Base-by-base conservation (phyloP, 2,329 filamentous ascomycete species). In the Chaetomium globosum region DNA sequence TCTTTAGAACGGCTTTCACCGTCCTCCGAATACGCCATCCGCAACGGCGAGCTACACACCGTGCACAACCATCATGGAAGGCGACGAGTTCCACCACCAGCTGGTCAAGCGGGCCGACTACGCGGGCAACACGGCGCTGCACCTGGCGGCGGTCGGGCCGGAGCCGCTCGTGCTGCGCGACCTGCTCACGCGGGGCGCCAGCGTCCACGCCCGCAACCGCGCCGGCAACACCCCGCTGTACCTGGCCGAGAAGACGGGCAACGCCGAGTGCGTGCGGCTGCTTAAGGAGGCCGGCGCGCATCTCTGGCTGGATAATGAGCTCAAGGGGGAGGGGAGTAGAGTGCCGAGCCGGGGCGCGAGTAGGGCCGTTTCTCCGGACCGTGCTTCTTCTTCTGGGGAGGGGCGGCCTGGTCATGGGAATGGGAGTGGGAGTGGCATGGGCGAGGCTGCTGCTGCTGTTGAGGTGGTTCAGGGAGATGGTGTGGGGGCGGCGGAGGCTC, bases 31-130 rank as follows among this genome's bases (percentile, higher is more conserved):
- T 95, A 95, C 75, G 90, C 91, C 49, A 91, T 96, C 71, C 85
- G 87, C 66, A 86, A 87, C 65, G 89, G 89, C 30, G 87, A 94
- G 74, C 75, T 91, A 57, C 79, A 81, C 53, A 83, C 85, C 23
- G 89, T 92, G 23, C 80, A 81, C 70, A 85, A 85, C 90, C 65
- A 84, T 94, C 55, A 82, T 94, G 65, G 83, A 86, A 46, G 83
- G 83, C 52, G 88, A 91, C 72, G 84, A 87, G 67, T 79, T 73
- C 39, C 73, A 70, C 62, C 72, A 74, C 66, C 75, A 84, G 64
- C 81, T 95, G 23, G 82, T 95, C 53, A 91, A 91, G 73, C 87
- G 88, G 68, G 85, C 86, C 33, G 91, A 95, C 77, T 94, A 94
- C 74, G 90, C 89, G 23, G 91, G 91, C 55, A 95, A 94, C 77